Percentiles rank a stretch among this genome's conserved stretches.
phyloP scores from a whole-genome alignment of 2,329 filamentous ascomycete genomes.

The Curvularia lunata region DNA sequence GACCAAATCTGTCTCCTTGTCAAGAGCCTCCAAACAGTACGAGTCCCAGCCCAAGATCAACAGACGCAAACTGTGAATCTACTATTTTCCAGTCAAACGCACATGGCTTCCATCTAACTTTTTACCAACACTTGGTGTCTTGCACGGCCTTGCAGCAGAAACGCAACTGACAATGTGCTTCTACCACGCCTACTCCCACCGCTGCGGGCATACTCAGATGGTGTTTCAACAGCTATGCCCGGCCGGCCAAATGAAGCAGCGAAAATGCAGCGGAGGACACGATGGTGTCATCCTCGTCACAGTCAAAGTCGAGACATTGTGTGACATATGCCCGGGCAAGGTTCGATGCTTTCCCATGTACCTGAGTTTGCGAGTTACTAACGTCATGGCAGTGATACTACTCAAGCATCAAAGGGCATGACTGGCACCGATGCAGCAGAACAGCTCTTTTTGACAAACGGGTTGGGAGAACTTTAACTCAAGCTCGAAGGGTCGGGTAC shows the following conservation, averaged over 20 bases:
- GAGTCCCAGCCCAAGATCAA: too few species aligned
- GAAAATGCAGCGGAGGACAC: conserved; percentile 39
- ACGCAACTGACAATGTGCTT: conserved; percentile 51
- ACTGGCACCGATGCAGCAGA: too few species aligned
- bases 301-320: conserved; percentile 40
- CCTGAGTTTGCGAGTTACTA: background rate
- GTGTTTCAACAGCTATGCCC: conserved; percentile 40
- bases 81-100: background rate
- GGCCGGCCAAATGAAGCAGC: conserved; percentile 41
- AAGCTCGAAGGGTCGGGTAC: background rate
- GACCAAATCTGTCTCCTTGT: background rate
- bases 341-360: conserved; percentile 14
- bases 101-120: background rate
- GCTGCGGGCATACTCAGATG: conserved; percentile 54
- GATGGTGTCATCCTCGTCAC: conserved; percentile 42
- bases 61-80: background rate
- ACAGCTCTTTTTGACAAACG: background rate
- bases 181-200: conserved; percentile 56
- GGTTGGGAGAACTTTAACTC: background rate
- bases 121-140: too few species aligned
- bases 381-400: background rate
- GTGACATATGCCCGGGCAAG: conserved; percentile 32
- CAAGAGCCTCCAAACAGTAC: background rate
- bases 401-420: background rate
- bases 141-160: background rate